phyloP scores from a whole-genome alignment of 805 yeast genomes.

The Yarrowia sp. region DNA sequence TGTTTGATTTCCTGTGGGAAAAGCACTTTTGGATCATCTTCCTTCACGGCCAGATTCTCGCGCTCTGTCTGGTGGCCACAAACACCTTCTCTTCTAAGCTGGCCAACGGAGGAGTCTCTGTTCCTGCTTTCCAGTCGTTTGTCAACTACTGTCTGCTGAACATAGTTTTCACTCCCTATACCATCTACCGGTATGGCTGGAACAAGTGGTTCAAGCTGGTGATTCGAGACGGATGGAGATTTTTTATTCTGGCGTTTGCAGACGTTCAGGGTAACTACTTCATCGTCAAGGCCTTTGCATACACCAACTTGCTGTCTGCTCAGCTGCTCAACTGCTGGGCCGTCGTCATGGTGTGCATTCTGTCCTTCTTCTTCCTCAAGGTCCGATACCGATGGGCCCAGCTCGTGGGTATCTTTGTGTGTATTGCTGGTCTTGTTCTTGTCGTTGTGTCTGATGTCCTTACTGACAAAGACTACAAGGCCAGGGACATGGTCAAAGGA shows the following conservation, averaged over 20 bases:
- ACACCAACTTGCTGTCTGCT: constrained; percentile 55
- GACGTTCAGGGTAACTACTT: constrained; percentile 58
- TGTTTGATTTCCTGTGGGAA: constrained; percentile 25
- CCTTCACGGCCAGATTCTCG: constrained; percentile 54
- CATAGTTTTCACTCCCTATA: constrained; percentile 52
- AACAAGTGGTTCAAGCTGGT: constrained; percentile 49
- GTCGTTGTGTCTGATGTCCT: constrained; percentile 53
- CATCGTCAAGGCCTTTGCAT: constrained; percentile 55
- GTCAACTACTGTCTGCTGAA: constrained; percentile 53
- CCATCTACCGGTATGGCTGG: constrained; percentile 53
- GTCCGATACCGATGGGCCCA: constrained; percentile 58
- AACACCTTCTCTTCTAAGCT: constrained; percentile 55
- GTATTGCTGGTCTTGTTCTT: constrained; percentile 55
- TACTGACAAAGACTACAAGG: constrained; percentile 53
- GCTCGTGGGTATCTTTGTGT: constrained; percentile 52
- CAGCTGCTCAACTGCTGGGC: constrained; percentile 56
- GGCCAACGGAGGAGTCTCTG: constrained; percentile 51
- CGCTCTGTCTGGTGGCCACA: constrained; percentile 54
- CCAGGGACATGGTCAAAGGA: constrained; percentile 54
- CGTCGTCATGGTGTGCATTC: constrained; percentile 54
- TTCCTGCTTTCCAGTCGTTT: constrained; percentile 56
- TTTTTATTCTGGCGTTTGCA: constrained; percentile 54
- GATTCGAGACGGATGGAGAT: constrained; percentile 54
- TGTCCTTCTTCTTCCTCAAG: constrained; percentile 53
- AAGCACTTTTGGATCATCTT: constrained; percentile 53